A percentile compares a stretch with the other conserved stretches of the same genome.
phyloP scores from a whole-genome alignment of 2,329 filamentous ascomycete genomes.

The Tolypocladium inflatum region DNA sequence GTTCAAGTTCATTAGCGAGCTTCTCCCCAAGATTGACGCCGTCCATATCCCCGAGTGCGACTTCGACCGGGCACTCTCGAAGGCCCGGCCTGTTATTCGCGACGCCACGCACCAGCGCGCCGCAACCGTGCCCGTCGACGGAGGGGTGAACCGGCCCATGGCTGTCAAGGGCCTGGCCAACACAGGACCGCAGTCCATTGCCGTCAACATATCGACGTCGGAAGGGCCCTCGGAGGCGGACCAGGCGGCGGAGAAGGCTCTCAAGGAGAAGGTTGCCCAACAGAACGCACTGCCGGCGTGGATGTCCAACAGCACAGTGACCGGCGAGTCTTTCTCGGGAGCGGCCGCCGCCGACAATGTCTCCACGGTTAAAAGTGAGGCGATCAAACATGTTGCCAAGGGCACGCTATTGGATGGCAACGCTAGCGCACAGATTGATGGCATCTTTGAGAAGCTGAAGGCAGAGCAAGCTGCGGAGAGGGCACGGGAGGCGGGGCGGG shows the following conservation, averaged over 20 bases:
- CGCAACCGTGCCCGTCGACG: conserved; percentile 48
- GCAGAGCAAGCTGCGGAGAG: conserved; percentile 44
- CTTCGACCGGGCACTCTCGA: conserved; percentile 59
- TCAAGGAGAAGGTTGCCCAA: conserved; percentile 54
- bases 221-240: conserved; percentile 59
- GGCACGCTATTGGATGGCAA: conserved; percentile 34
- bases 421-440: conserved; percentile 50
- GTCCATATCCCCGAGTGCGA: conserved; percentile 64
- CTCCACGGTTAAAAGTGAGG: conserved; percentile 27
- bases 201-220: conserved; percentile 57
- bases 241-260: conserved; percentile 52
- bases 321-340: conserved; percentile 47
- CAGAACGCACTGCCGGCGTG: conserved; percentile 64
- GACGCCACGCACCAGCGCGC: conserved; percentile 58
- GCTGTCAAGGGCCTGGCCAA: conserved; percentile 61
- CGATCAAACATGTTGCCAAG: conserved; percentile 35
- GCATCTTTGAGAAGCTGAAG: conserved; percentile 58
- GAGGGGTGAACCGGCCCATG: conserved; percentile 45
- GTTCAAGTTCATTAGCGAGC: conserved; percentile 67
- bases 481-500: conserved; percentile 18
- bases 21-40: conserved; percentile 69
- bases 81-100: conserved; percentile 54
- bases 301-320: conserved; percentile 64
- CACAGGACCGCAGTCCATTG: conserved; percentile 58
- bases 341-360: conserved; percentile 8